A percentile compares a stretch with the other conserved stretches of the same genome.
These are phyloP conservation scores for Polyplosphaeria fusca DNA, from an alignment of 495 filamentous ascomycete genomes.

Conservation along the genomic window DNA sequence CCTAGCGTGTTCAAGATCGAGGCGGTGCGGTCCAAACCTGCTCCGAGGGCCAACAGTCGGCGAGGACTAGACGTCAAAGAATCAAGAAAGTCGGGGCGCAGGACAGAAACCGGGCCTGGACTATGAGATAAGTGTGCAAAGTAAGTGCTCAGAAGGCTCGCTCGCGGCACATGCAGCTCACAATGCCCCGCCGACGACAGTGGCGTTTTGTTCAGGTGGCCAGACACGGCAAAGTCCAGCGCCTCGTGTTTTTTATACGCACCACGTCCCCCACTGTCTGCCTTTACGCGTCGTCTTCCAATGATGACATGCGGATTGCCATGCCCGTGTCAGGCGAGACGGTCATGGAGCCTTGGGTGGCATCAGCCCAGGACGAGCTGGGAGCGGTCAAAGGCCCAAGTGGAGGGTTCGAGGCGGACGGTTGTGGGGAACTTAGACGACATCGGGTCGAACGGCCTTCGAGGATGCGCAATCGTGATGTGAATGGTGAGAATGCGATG, in stretches of 20 bases:
- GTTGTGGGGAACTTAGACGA: background rate
- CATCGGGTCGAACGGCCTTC: background rate
- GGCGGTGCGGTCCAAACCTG: background rate
- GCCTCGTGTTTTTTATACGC: background rate
- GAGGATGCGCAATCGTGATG: background rate
- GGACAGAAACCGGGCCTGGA: no score
- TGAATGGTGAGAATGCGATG: background rate
- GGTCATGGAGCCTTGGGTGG: no score
- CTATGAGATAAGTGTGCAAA: no score
- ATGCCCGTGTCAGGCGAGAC: no score
- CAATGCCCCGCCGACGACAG: slow-evolving; percentile 11
- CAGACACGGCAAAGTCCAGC: slow-evolving; percentile 3
- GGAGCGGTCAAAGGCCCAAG: no score
- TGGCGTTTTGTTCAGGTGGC: slow-evolving; percentile 2
- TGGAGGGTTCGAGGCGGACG: background rate
- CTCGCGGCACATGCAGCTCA: no score
- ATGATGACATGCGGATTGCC: slow-evolving; percentile 7
- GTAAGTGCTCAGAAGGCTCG: no score
- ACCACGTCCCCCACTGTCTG: no score
- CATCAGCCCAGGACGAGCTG: no score
- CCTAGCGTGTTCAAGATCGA: background rate
- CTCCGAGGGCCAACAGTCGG: no score
- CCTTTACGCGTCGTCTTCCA: background rate
- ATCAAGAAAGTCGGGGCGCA: no score
- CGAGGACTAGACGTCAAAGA: no score